A percentile compares a stretch with the other conserved stretches of the same genome.
phyloP scores from a whole-genome alignment of 768 basidiomycete species.

The Kwoniella dejecticola region DNA sequence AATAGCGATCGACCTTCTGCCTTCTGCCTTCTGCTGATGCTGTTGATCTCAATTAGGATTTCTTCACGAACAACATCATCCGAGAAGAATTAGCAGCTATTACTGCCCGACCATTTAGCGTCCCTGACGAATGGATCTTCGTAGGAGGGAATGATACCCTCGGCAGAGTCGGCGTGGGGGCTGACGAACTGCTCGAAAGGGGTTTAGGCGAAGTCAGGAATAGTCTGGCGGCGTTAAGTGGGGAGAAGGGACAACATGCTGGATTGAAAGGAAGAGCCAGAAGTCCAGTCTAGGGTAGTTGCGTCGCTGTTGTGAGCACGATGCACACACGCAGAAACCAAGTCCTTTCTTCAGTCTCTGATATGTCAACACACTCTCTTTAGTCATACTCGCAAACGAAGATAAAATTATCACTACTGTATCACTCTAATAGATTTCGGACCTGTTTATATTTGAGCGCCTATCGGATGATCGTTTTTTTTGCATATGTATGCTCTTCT shows the following conservation, averaged over 20 bases:
- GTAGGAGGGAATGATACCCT: conserved; percentile 28
- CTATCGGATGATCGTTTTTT: too few relatives aligned
- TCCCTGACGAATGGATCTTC: conserved; percentile 52
- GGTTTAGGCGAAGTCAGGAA: conserved; percentile 13
- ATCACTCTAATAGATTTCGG: too few relatives aligned
- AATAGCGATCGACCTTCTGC: too few relatives aligned
- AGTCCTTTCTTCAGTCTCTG: too few relatives aligned
- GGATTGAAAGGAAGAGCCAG: conserved; percentile 14
- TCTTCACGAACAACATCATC: conserved; percentile 53
- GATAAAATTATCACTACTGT: too few relatives aligned
- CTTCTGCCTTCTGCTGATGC: too few relatives aligned
- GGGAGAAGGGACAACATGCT: neutral
- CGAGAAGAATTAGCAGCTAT: conserved; percentile 49
- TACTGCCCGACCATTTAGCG: conserved; percentile 45
- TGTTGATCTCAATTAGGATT: conserved; percentile 5
- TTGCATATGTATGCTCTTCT: too few relatives aligned
- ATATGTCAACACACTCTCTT: too few relatives aligned
- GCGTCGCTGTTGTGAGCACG: too few relatives aligned
- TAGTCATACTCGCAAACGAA: too few relatives aligned
- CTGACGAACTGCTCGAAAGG: conserved; percentile 17
- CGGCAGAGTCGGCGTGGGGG: conserved; percentile 7
- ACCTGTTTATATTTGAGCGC: too few relatives aligned
- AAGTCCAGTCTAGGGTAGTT: conserved; percentile 5
- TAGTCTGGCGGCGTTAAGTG: conserved; percentile 5
- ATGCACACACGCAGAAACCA: too few relatives aligned